Evolutionary conservation across 2,329 filamentous ascomycete species (phyloP), one percentile per base, ranked within the genome.

Genomic region (Nothopassalora personata): DNA sequence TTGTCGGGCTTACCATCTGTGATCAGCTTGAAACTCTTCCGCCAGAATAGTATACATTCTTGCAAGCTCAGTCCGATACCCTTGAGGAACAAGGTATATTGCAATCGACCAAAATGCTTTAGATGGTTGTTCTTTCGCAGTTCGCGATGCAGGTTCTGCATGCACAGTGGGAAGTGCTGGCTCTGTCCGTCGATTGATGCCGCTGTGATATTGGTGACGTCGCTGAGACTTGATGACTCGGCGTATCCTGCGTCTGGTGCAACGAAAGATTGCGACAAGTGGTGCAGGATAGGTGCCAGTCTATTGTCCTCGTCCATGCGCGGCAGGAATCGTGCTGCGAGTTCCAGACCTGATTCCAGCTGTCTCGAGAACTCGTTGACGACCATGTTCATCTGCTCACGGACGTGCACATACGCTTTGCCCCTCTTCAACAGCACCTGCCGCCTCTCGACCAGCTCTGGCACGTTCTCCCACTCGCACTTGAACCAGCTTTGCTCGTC

Each of bases 51-150:
- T 27, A 99, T 82, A 67, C 86, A 91, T 74, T 99, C 93, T 70
- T 97, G 91, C n/a, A 99, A 79, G 63, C 84, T 91, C 30, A 99
- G 80, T 0, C 94, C 94, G 60, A 97, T 91, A 46, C 94, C 94
- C 75, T 99, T 99, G 59, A 99, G 82, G 82, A 99, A 99, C 4
- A 99, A 84, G 0, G 90, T 90, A 79, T 97, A 99, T 76, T 99
- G 94, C 9, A 97, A 80, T 64, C 94, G 89, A 13, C 91, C 92
- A 70, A 82, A 96, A 75, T 99, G 92, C 76, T 97, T 97, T 63
- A 99, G 80, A 71, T 99, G 92, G 11, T 86, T 87, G 70, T 96
- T 93, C 60, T 91, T 89, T 57, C 91, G 88, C 33, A 99, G 80
- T 3, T 88, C 89, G 56, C 85, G 86, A 74, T 99, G 94, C 27